Evolutionary conservation across 768 basidiomycete species (phyloP).

Genomic region (Baorangia bicolor): DNA sequence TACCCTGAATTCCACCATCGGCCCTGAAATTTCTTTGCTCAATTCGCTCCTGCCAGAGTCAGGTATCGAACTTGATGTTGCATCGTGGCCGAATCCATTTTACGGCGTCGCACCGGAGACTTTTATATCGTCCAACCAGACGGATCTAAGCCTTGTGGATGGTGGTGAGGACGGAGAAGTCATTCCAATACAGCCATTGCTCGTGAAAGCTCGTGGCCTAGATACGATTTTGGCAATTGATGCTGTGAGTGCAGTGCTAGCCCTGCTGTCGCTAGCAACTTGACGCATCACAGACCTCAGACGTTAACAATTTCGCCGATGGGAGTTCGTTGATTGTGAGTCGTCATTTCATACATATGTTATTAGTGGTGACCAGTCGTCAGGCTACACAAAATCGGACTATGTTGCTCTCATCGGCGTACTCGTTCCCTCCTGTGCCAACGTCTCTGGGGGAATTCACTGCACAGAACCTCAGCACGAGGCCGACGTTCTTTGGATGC

Average conservation of each 20-base stretch:
- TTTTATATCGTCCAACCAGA: slow-evolving; percentile 35
- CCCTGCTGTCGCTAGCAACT: not conserved
- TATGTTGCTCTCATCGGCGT: slow-evolving; percentile 31
- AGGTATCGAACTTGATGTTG: slow-evolving; percentile 28
- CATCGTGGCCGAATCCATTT: slow-evolving; percentile 40
- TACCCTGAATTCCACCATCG: slow-evolving; percentile 7
- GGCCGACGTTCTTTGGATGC: slow-evolving; percentile 51
- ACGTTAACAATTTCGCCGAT: slow-evolving; percentile 19
- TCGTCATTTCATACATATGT: not conserved
- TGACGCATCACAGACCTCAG: slow-evolving; percentile 8
- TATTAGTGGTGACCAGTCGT: not conserved
- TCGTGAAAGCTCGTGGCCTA: slow-evolving; percentile 43
- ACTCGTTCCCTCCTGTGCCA: slow-evolving; percentile 36
- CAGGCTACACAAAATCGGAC: slow-evolving; percentile 40
- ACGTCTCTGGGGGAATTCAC: slow-evolving; percentile 28
- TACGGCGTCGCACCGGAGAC: slow-evolving; percentile 33
- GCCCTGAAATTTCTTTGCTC: slow-evolving; percentile 18
- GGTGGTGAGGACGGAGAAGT: slow-evolving; percentile 45
- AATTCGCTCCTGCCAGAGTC: slow-evolving; percentile 25
- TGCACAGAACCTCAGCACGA: slow-evolving; percentile 34
- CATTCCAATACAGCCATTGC: slow-evolving; percentile 49
- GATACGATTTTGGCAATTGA: slow-evolving; percentile 55
- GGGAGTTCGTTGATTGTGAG: slow-evolving; percentile 30
- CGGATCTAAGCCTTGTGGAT: slow-evolving; percentile 36
- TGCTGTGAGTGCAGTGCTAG: slow-evolving; percentile 22